Evolutionary conservation across 805 yeast species (phyloP), one percentile per base, ranked within the genome.

Genomic region (Suhomyces vadensis): DNA sequence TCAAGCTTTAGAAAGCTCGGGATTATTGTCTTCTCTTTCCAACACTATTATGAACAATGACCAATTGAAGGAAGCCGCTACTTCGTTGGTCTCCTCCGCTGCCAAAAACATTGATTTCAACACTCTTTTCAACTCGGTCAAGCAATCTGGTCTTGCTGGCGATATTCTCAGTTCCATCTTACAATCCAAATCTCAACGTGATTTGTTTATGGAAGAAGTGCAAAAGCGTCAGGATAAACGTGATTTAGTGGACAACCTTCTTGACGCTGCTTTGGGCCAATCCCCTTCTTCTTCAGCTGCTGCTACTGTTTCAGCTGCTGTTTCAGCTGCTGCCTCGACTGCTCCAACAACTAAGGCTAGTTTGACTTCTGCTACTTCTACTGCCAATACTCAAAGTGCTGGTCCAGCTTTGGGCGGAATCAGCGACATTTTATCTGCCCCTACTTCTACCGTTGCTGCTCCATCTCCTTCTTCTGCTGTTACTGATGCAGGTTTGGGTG

Each of bases 61-160:
- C 35, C 39, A 46, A 6, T 47, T 58, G 31, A 42, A 54, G 27
- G 51, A 51, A 8, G 53, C 56, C 26, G 61, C 61, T 36, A 44
- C 54, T 9, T 42, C 43, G 10, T 49, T 65, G 31, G 35, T 61
- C 6, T 35, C 53, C 9, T 48, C 56, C 27, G 51, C 63, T n/a
- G 42, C 64, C 41, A 41, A 47, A 35, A 54, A 56, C 36, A 52
- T 54, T 42, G 51, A 61, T 43, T 60, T 58, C 47, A 22, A 47
- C 4, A 40, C 50, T 5, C 38, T 65, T 35, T 61, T 52, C 47
- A 47, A 46, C 14, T 47, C 57, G 11, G 51, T 65, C 37, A 63
- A 61, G 44, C 54, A 54, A 35, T 61, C 67, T 26, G 67, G 63
- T 17, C 41, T 58, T 35, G 54, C 55, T 35, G 46, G 47, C 29